phyloP scores from a whole-genome alignment of 2,329 filamentous ascomycete genomes.

The Aspergillus sp. region DNA sequence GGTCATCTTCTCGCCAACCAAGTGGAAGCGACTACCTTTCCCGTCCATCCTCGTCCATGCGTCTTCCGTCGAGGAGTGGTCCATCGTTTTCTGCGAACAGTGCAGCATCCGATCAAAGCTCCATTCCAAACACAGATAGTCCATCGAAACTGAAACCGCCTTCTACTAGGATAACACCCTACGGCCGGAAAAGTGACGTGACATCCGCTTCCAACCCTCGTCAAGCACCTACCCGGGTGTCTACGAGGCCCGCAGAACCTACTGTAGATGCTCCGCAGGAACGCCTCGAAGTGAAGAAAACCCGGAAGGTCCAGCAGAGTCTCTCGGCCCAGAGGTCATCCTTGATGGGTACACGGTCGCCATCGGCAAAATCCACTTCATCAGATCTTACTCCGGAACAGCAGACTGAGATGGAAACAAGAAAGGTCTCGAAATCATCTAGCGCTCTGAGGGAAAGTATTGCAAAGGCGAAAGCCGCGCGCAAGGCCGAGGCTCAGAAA shows the following conservation, averaged over 20 bases:
- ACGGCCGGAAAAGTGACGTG: slow-evolving; percentile 48
- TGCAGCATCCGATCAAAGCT: slow-evolving; percentile 18
- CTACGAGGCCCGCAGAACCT: slow-evolving; percentile 56
- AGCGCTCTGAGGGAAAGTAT: slow-evolving; percentile 84
- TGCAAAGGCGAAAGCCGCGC: slow-evolving; percentile 85
- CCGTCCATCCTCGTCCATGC: slow-evolving; percentile 34
- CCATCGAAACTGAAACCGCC: slow-evolving; percentile 28
- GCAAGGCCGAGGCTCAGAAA: slow-evolving; percentile 53
- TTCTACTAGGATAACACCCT: slow-evolving; percentile 23
- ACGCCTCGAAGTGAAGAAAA: slow-evolving; percentile 44
- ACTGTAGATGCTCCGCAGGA: slow-evolving; percentile 33
- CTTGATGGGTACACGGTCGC: slow-evolving; percentile 34
- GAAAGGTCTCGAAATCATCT: slow-evolving; percentile 68
- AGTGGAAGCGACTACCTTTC: slow-evolving; percentile 57
- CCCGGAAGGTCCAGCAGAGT: slow-evolving; percentile 37
- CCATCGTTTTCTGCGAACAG: slow-evolving; percentile 28
- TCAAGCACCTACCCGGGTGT: slow-evolving; percentile 56
- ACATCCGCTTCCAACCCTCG: slow-evolving; percentile 52
- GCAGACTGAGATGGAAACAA: slow-evolving; percentile 35
- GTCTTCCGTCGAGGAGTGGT: slow-evolving; percentile 38
- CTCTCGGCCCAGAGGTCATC: slow-evolving; percentile 33
- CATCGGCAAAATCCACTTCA: slow-evolving; percentile 32
- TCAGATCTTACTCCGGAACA: slow-evolving; percentile 34
- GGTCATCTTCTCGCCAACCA: slow-evolving; percentile 51
- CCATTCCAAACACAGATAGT: slow-evolving; percentile 20